Base-by-base conservation (phyloP, 805 yeast species). In the Wickerhamomyces pijperi region DNA sequence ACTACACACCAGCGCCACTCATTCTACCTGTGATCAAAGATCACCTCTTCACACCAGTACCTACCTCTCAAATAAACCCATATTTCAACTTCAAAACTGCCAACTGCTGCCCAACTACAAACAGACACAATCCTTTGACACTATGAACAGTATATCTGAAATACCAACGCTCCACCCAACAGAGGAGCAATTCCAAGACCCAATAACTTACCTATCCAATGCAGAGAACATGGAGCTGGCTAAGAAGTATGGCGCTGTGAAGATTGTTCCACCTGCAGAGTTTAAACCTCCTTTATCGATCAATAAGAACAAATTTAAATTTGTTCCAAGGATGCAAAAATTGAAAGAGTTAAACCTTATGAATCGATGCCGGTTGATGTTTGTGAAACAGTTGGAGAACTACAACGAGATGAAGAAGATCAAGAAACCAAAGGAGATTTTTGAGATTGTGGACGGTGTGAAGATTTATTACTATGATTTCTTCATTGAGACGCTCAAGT, bases 301-400 rank as follows among this genome's bases (percentile, higher is more conserved):
- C 17, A 66, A 80, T 36, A 61, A 64, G 35, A 49, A 60, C 6
- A 54, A 52, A n/a, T 82, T 82, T 56, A 66, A 59, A 36, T 82
- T 83, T 51, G 78, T 74, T 44, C 80, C 86, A 8, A 58, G 94
- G 39, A 53, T 78, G n/a, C 92, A 82, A 53, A 71, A 67, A 36
- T 51, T 83, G 39, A 70, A 74, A 48, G 85, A 81, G 52, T 59
- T 83, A 50, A 77, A 79, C 19, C 54, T 83, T 15, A 54, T 70
- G 7, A 78, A 78, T 41, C 63, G 94, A 44, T 72, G 80, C 28
- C 62, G 88, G 36, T 61, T 68, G 42, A 75, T 76, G 47, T 82
- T 82, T 58, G 61, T 63, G 35, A 75, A 70, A 39, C 85, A 79
- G 45, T 57, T 82, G 42, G 69, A 72, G 42, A 71, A 83, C 42